Base-by-base conservation (phyloP, 2,329 filamentous ascomycete genomes). In the Nannizziopsis barbatae region DNA sequence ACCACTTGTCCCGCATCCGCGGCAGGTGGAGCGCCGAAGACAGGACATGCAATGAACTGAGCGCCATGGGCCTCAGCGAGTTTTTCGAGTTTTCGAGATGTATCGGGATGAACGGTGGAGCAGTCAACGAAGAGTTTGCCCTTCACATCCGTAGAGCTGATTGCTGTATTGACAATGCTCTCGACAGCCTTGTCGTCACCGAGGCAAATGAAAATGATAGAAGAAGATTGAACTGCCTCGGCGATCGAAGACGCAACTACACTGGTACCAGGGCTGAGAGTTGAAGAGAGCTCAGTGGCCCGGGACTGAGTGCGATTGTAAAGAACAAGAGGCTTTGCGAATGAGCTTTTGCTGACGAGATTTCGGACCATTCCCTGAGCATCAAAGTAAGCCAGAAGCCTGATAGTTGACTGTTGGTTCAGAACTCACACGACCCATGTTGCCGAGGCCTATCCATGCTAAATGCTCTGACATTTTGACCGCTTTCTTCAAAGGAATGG, bases 101-200 rank as follows among this genome's bases (percentile, higher is more conserved):
- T 87, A 48, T 89, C 83, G 0, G 89, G 88, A 64, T 92, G 84
- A 32, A 95, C 78, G 20, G 88, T 95, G 2, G 86, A 92, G 73
- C 84, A 89, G 61, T 95, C 88, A 30, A 94, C 76, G 56, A 95
- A 81, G 12, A 92, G 71, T 69, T 94, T 95, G 52, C 79, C 80
- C 22, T 72, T 72, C 14, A 85, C 67, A 50, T 79, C 69, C 14
- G 67, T 60, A 42, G 75, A 58, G 5, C 52, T 11, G 2, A 86
- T 67, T 27, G 83, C 75, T 2, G 72, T 62, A 37, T 73, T 65
- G 51, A 86, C 74, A 15, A 79, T 77, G 3, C 75, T 68, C 50
- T 79, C 75, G 38, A 93, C 79, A 4, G 84, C 84, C 2, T 75
- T 71, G 62, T 95, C 88, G 60, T 92, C 83, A 55, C 83, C 79